Conservation (phyloP, 2,329 filamentous ascomycete species). For the Fusarium sacchari region DNA sequence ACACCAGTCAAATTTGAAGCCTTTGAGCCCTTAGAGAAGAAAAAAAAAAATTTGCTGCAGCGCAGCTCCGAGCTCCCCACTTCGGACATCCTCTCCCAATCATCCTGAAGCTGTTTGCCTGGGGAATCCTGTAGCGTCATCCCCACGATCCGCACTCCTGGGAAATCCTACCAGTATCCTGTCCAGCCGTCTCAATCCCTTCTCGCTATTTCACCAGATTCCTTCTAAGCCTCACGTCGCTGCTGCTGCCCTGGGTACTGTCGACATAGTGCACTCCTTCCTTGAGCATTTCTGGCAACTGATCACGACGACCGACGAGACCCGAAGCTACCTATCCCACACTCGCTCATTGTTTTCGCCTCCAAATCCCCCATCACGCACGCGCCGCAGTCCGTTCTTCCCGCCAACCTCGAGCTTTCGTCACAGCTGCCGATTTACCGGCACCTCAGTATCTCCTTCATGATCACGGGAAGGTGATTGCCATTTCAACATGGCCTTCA, state of each 20-base stretch:
- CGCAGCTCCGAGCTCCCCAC: constrained; percentile 40
- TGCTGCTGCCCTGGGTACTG: constrained; percentile 1
- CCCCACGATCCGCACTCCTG: constrained; percentile 44
- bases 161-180: constrained; percentile 40
- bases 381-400: constrained; percentile 24
- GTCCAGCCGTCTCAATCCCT: constrained; percentile 30
- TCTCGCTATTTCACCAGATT: constrained; percentile 20
- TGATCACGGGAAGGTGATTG: constrained; percentile 50
- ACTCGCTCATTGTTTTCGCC: constrained; percentile 27
- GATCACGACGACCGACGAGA: constrained; percentile 12
- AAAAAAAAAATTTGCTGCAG: constrained; percentile 30
- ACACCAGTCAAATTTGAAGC: constrained; percentile 31
- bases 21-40: constrained; percentile 24
- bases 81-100: constrained; percentile 37
- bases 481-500: constrained; percentile 90
- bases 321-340: constrained; percentile 14
- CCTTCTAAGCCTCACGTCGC: constrained; percentile 6
- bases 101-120: constrained; percentile 30
- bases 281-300: constrained; percentile 14
- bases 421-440: constrained; percentile 36
- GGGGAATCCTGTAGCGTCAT: constrained; percentile 44
- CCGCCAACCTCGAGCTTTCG: constrained; percentile 19
- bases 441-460: constrained; percentile 43
- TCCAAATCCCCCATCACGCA: constrained; percentile 21
- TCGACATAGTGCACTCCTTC: background rate